phyloP scores from a whole-genome alignment of 345 rosid genomes.

The Nasturtium officinale region DNA sequence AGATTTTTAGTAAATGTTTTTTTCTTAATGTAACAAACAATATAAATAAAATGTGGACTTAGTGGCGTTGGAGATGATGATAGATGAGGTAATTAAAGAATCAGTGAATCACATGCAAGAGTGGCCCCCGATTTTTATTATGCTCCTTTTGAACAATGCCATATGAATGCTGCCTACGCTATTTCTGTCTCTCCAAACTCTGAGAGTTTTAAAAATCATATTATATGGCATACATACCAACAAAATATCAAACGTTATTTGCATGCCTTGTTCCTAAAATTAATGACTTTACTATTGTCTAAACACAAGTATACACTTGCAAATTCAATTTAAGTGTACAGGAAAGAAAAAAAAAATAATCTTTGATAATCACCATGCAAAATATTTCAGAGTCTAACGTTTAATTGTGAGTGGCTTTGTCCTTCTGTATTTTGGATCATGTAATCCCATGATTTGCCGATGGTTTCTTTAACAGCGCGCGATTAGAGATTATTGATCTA shows the following conservation, averaged over 20 bases:
- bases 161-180: conserved; percentile 24
- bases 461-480: neutral
- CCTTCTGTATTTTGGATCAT: neutral
- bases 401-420: conserved; percentile 4
- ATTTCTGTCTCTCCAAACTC: neutral
- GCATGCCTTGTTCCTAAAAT: neutral
- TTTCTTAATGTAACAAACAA: neutral
- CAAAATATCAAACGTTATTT: neutral
- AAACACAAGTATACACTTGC: neutral
- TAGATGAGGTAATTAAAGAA: conserved; percentile 20
- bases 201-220: neutral
- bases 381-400: neutral
- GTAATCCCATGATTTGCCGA: neutral
- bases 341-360: no score
- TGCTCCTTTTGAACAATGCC: conserved; percentile 35
- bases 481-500: neutral
- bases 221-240: conserved; percentile 5
- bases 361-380: neutral
- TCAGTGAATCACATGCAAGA: conserved; percentile 25
- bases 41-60: neutral
- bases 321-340: neutral
- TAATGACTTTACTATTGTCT: neutral
- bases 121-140: conserved; percentile 22
- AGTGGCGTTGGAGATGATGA: conserved; percentile 11
- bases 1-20: neutral